A percentile compares a stretch with the other conserved stretches of the same genome.
phyloP scores from a whole-genome alignment of 1,284 basidiomycete genomes.

The Ustilago sp. region DNA sequence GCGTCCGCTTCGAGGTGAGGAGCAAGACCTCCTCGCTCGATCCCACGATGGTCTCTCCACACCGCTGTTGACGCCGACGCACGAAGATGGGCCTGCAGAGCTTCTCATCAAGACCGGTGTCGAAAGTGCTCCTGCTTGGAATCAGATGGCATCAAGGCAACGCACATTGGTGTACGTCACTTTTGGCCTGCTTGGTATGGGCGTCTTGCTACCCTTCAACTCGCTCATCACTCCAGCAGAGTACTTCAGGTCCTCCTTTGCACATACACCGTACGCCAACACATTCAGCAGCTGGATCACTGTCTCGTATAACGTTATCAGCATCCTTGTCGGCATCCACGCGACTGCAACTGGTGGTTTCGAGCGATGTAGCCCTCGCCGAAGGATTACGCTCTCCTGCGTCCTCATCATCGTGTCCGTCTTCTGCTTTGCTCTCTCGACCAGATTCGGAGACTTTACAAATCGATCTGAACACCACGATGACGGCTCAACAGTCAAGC shows the following conservation, averaged over 20 bases:
- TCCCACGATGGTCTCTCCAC: conserved; percentile 23
- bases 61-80: conserved; percentile 18
- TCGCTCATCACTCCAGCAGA: conserved; percentile 65
- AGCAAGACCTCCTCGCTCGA: conserved; percentile 43
- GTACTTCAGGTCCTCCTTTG: conserved; percentile 59
- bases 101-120: conserved; percentile 48
- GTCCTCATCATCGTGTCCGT: conserved; percentile 39
- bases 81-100: conserved; percentile 39
- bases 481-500: conserved; percentile 1
- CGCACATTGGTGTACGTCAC: conserved; percentile 43
- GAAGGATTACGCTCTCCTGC: conserved; percentile 39
- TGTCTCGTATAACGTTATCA: conserved; percentile 57
- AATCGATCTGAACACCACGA: neutral
- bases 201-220: conserved; percentile 56
- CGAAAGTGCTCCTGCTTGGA: conserved; percentile 47
- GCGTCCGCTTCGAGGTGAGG: conserved; percentile 43
- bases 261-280: conserved; percentile 40
- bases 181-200: conserved; percentile 52
- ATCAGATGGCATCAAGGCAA: conserved; percentile 28
- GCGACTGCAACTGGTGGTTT: conserved; percentile 52
- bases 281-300: conserved; percentile 64
- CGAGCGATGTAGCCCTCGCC: conserved; percentile 42
- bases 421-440: conserved; percentile 44
- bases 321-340: conserved; percentile 58
- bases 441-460: conserved; percentile 18